Evolutionary conservation across 371 early-diverging fungal species (phyloP), one percentile per base, ranked within the genome.

Genomic region (Mucor piriformis): DNA sequence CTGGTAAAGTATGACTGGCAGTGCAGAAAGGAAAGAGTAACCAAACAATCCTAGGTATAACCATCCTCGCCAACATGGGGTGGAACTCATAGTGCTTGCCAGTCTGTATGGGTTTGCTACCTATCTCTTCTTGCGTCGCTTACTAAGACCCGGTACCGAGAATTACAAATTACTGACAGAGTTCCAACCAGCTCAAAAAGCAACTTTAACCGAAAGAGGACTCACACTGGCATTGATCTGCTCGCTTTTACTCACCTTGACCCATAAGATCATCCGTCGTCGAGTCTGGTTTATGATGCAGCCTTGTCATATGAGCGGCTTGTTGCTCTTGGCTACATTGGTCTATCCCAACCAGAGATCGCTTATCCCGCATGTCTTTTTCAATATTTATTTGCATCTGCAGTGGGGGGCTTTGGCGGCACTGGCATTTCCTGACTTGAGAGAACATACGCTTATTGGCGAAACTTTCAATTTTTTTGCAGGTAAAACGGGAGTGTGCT

Each of bases 341-440:
- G 54, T 69, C 11, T 81, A 73, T 50, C 79, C 82, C 29, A 66
- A 77, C 59, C 70, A 79, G 15, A 56, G 59, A 43, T 79, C 80
- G 11, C 72, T 70, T 38, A 59, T 82, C 46, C 83, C 84, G 15
- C 79, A 83, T 47, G 44, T 84, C 37, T 55, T 83, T 20, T 81
- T 85, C 59, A 87, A 87, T 49, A 72, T 86, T 42, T 87, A 86
- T 61, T 59, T 85, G 21, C 82, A 85, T 64, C 75, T 81, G n/a
- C 78, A 83, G 62, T 87, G 86, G 86, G 85, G 86, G 43, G 84
- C 78, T 47, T 70, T 83, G 53, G 74, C 83, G 55, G 86, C 88
- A 4, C 60, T 86, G 49, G 53, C 79, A 7, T 75, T 78, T 38
- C 88, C 88, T 21, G 88, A 87, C 66, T 42, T 85, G 6, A 73